phyloP scores from a whole-genome alignment of 78 protist genomes.

The Capsaspora owczarzaki region DNA sequence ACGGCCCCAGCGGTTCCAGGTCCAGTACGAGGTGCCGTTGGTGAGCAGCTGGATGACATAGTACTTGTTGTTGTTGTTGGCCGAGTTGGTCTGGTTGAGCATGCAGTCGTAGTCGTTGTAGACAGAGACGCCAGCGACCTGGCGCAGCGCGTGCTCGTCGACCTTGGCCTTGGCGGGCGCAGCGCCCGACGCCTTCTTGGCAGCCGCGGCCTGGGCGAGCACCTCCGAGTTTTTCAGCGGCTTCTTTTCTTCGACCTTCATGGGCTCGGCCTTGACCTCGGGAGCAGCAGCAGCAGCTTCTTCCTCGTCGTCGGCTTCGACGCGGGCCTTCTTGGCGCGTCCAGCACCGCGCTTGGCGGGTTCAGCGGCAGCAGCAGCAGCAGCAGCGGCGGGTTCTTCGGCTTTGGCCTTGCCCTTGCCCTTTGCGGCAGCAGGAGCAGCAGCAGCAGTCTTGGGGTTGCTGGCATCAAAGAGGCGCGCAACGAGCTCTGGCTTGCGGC shows the following conservation, averaged over 20 bases:
- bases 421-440: too few species aligned
- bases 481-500: too few species aligned
- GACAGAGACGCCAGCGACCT: too few species aligned
- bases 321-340: too few species aligned
- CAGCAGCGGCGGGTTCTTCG: too few species aligned
- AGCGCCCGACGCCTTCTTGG: not conserved
- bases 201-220: not conserved
- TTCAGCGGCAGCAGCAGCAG: too few species aligned
- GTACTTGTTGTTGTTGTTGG: conserved; percentile 29
- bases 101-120: not conserved
- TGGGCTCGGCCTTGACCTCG: not conserved
- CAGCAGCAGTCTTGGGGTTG: too few species aligned
- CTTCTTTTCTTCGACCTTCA: not conserved
- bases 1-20: conserved; percentile 42
- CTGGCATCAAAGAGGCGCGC: too few species aligned
- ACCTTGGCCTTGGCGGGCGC: not conserved
- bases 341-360: too few species aligned
- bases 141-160: not conserved
- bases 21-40: not conserved
- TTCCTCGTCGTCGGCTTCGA: not conserved
- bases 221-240: not conserved
- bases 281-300: not conserved
- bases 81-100: conserved; percentile 23
- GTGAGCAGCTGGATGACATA: conserved; percentile 17
- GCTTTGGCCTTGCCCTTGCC: too few species aligned